These are phyloP conservation scores for Nissolia schottii DNA, from an alignment of 306 rosid genomes.

Conservation along the genomic window DNA sequence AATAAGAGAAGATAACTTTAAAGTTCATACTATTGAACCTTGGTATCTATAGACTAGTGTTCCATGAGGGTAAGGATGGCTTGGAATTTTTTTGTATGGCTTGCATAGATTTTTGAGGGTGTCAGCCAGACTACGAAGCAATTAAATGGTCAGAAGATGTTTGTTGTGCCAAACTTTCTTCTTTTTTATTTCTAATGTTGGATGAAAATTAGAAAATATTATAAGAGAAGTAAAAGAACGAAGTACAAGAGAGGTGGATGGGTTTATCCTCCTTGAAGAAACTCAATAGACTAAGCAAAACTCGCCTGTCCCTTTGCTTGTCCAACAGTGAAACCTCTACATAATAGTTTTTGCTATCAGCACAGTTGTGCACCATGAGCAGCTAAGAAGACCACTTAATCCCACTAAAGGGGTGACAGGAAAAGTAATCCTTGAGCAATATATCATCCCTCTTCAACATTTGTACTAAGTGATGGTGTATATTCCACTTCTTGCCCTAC, in stretches of 20 bases:
- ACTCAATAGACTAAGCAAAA: background rate
- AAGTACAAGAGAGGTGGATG: background rate
- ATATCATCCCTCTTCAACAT: background rate
- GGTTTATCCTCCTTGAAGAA: background rate
- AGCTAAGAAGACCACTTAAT: conserved; percentile 2
- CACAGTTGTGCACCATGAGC: background rate
- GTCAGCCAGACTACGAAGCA: background rate
- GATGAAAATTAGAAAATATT: background rate
- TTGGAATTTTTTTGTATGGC: conserved; percentile 3
- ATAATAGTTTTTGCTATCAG: background rate
- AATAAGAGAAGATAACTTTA: background rate
- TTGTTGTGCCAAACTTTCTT: background rate
- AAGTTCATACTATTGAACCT: background rate
- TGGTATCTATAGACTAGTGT: conserved; percentile 2
- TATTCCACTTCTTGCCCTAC: background rate
- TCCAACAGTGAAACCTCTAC: background rate
- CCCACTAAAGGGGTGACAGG: background rate
- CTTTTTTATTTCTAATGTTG: background rate
- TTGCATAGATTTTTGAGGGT: background rate
- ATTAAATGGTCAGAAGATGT: background rate
- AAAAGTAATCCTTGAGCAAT: background rate
- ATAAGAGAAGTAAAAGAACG: background rate
- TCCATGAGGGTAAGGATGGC: conserved; percentile 4
- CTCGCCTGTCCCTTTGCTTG: background rate
- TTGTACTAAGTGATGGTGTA: background rate